Base-by-base conservation (phyloP, 495 filamentous ascomycete species). In the Talaromyces adpressus region DNA sequence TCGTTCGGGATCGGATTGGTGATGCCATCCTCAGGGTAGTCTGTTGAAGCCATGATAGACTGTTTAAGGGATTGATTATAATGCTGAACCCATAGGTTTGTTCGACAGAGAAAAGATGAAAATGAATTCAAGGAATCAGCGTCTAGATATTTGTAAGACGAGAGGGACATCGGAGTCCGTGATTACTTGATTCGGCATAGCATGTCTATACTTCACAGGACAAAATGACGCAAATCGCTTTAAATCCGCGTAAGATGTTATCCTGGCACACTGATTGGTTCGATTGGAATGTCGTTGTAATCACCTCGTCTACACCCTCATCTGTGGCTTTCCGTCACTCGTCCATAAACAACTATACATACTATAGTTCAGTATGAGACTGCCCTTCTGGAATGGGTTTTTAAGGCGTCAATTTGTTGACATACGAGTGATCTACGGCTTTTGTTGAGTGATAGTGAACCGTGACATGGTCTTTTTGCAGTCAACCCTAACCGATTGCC, bases 1-100 rank as follows among this genome's bases (percentile, higher is more conserved):
- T 94, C 91, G 34, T 61, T 53, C 29, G 22, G 47, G 60, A 49
- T 47, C 41, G 8, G 27, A 41, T 62, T 62, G 47, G 34, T 29
- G 41, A 61, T 9, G 27, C 60, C 45, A 62, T 62, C 23, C 18
- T 57, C 56, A 4, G n/a, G n/a, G 5, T 18, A 20, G 16, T 20
- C 18, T 58, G 56, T 20, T 34, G 56, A 58, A 30, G 23, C 25
- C 54, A 32, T 57, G 41, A 3, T n/a, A 12, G 32, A 32, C 30
- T 12, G 32, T 36, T 12, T 32, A 32, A 32, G 30, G 0, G 16
- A 41, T 41, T 41, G 36, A 16, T 8, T 18, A 47, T 3, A 47
- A 4, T 18, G 16, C 34, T 36, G 14, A 36, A 27, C 25, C 4
- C 4, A 4, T 27, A 27, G 25, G 4, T 30, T 6, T 30, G 29